A percentile compares a stretch with the other conserved stretches of the same genome.
Evolutionary conservation across 2,329 filamentous ascomycete species (phyloP).

Genomic region (Fusarium solani-melongenae): DNA sequence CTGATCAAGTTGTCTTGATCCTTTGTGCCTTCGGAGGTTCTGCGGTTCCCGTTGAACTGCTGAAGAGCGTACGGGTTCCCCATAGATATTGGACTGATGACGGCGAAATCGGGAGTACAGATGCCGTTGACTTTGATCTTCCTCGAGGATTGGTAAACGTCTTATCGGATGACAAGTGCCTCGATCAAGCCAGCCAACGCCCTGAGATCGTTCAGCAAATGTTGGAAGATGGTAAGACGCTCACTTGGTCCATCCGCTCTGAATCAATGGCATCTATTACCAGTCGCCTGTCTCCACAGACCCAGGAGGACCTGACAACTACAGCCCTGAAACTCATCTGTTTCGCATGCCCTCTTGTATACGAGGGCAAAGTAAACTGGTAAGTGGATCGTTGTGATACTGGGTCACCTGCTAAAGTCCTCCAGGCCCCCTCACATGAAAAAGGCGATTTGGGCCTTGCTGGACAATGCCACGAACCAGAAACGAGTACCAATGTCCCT

Average conservation of each 20-base stretch:
- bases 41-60: conserved; percentile 37
- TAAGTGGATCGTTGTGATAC: background rate
- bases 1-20: conserved; percentile 42
- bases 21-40: conserved; percentile 38
- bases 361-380: conserved; percentile 48
- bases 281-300: conserved; percentile 18
- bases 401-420: background rate
- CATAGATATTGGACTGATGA: conserved; percentile 41
- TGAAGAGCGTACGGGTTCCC: conserved; percentile 31
- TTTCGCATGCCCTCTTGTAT: conserved; percentile 47
- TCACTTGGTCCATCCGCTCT: conserved; percentile 32
- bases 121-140: conserved; percentile 40
- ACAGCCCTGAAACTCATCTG: conserved; percentile 41
- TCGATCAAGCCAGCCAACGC: conserved; percentile 6
- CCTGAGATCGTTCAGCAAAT: conserved; percentile 23
- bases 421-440: conserved; percentile 41
- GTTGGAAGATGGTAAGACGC: conserved; percentile 29
- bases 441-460: conserved; percentile 41
- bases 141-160: conserved; percentile 28
- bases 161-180: conserved; percentile 24
- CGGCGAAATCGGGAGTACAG: conserved; percentile 42
- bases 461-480: conserved; percentile 30
- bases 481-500: conserved; percentile 29
- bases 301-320: conserved; percentile 29
- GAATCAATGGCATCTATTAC: background rate